Base-by-base conservation (phyloP, 2,329 filamentous ascomycete genomes). In the Epichloe bromicola region DNA sequence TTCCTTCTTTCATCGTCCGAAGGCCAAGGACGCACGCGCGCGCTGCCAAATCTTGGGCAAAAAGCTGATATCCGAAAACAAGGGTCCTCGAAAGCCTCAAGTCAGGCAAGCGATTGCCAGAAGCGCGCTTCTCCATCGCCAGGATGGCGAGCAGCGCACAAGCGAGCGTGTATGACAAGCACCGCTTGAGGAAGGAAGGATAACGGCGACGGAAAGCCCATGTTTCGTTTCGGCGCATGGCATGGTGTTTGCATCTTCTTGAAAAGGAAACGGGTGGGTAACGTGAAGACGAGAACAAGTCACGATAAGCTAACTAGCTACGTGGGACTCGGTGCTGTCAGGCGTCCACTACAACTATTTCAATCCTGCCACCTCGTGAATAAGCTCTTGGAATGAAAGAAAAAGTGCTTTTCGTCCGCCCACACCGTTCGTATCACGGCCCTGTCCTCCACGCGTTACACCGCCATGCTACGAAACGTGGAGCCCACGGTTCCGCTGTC, bases 31-130 rank as follows among this genome's bases (percentile, higher is more conserved):
- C 12, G 19, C 36, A 12, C 23, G 6, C 23, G 36, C 23, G 23
- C 23, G n/a, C n/a, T n/a, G n/a, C n/a, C n/a, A n/a, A n/a, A n/a
- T n/a, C n/a, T n/a, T n/a, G n/a, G 19, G 19, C 19, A 19, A 23
- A 23, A n/a, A 12, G 14, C 36, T 37, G 14, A n/a, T 5, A 5
- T 14, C 23, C 3, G 23, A 26, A 17, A 17, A n/a, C 41, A 8
- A 87, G 85, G 87, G 80, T 87, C 5, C 68, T 95, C n/a, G 86
- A 94, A 63, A 90, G 88, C 63, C 74, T 95, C 57, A 86, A 84
- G 57, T 81, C 77, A 1, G 85, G 83, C 3, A 87, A 79, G 63
- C 74, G 89, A 51, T 72, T 94, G 41, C 74, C 85, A 0, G 90
- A 96, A 68, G 76, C 82, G 30, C 73, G 78, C 49, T 95, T 90